These are phyloP conservation scores for Neophaeococcomyces mojaviensis DNA, from an alignment of 2,329 filamentous ascomycete species.

Conservation along the genomic window DNA sequence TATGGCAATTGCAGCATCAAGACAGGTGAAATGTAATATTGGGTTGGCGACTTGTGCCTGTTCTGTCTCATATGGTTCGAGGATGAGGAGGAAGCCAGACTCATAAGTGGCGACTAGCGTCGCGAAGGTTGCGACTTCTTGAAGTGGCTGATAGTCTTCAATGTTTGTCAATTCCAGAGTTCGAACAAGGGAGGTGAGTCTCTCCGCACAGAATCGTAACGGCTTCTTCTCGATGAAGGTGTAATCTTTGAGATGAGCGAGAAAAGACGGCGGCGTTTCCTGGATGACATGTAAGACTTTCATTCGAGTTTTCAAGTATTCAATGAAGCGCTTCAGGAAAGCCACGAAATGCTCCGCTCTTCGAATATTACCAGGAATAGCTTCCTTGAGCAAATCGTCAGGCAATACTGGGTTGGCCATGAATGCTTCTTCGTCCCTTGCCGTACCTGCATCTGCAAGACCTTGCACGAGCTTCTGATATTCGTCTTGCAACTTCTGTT, in stretches of 20 bases:
- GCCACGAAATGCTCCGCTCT: conserved; percentile 92
- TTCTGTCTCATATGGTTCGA: conserved; percentile 96
- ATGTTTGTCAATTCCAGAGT: conserved; percentile 96
- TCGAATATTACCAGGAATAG: conserved; percentile 91
- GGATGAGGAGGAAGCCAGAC: conserved; percentile 86
- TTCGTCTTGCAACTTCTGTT: conserved; percentile 87
- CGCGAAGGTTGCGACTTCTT: conserved; percentile 96
- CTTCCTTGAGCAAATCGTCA: conserved; percentile 89
- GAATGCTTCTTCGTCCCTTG: conserved; percentile 86
- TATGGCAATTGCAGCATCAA: conserved; percentile 96
- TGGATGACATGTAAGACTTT: conserved; percentile 96
- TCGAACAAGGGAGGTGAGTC: conserved; percentile 85
- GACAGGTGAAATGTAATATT: conserved; percentile 90
- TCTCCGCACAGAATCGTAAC: conserved; percentile 83
- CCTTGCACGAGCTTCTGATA: conserved; percentile 94
- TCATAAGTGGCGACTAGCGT: conserved; percentile 95
- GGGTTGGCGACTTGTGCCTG: conserved; percentile 93
- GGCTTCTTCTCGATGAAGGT: conserved; percentile 98
- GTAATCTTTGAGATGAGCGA: conserved; percentile 85
- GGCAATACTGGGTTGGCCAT: conserved; percentile 94
- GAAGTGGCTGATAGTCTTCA: conserved; percentile 91
- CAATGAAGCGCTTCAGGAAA: conserved; percentile 92
- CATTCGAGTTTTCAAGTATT: conserved; percentile 97
- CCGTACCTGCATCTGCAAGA: conserved; percentile 77
- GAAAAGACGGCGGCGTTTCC: conserved; percentile 88